Base-by-base conservation (phyloP, 768 basidiomycete species). In the Clitopilus passeckerianus region DNA sequence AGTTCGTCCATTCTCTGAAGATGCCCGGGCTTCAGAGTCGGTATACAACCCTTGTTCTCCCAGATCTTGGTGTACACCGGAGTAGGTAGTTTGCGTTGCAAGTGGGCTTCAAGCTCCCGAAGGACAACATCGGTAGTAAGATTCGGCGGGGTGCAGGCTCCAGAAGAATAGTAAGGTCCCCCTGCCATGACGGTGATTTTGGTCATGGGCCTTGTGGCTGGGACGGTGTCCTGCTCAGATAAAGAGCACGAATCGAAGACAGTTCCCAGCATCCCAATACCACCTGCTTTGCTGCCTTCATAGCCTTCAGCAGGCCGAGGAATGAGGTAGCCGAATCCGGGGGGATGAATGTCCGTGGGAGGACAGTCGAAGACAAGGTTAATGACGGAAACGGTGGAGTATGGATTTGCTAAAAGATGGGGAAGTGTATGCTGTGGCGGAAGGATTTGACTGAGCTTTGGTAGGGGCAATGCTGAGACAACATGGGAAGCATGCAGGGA, bases 141-240 rank as follows among this genome's bases (percentile, higher is more conserved):
- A 61, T 64, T 67, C 61, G 59, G 69, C 67, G 56, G 75, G 54
- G 60, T 66, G 59, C 66, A 57, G 65, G 59, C 57, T 68, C 66
- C 69, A 70, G 54, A 65, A 66, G 59, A 67, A 61, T 24, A 57
- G 68, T 92, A 86, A 1, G 93, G 89, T 0, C 93, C 94, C 18
- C 95, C 93, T 22, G 94, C 73, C 93, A 99, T 95, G 46, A 94
- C 81, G 0, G 95, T 95, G 64, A 95, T 68, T 69, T 96, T 97
- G 24, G 88, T 86, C 61, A 87, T 73, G 57, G 10, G 58, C 33
- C 9, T 71, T 66, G 1, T 35, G 59, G 33, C 35, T 60, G 44
- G 57, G 62, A 34, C 10, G 7, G 53, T 62, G 56, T 74, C 79
- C 62, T 94, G 87, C 5, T 72, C 79, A 0, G 83, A 76, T 41